Conservation (phyloP, 306 rosid genomes). For the Vachellia pachyceras region DNA sequence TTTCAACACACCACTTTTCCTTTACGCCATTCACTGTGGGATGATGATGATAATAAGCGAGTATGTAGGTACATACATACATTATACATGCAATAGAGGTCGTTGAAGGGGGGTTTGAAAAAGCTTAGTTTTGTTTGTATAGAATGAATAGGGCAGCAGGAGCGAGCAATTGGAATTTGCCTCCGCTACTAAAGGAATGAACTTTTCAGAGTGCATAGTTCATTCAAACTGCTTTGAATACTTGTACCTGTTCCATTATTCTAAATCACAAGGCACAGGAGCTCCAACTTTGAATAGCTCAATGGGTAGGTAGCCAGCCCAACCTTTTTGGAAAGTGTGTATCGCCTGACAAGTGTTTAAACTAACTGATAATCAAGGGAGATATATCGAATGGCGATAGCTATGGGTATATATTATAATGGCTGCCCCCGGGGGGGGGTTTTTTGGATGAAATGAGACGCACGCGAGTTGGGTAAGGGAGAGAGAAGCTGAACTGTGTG, state of each 20-base stretch:
- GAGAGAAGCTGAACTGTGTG: no score
- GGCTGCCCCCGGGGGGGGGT: no score
- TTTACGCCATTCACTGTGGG: no score
- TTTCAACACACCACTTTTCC: no score
- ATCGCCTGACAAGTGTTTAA: slow-evolving; percentile 33
- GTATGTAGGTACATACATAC: no score
- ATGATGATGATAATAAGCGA: no score
- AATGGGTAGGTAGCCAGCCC: neutral
- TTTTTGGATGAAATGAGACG: no score
- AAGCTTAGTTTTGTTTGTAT: neutral
- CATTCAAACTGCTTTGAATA: neutral
- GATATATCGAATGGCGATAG: no score
- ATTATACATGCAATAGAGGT: no score
- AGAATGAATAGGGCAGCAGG: neutral
- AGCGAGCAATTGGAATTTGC: slow-evolving; percentile 48
- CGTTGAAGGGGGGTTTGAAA: neutral
- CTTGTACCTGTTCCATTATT: neutral
- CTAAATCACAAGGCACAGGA: neutral
- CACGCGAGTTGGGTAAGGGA: no score
- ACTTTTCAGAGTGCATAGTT: neutral
- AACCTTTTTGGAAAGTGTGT: slow-evolving; percentile 32
- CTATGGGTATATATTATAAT: no score
- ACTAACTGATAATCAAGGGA: neutral
- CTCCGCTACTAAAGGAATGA: slow-evolving; percentile 42
- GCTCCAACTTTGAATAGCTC: neutral